Percentiles rank a stretch among this genome's conserved stretches.
Evolutionary conservation across 345 rosid species (phyloP).

Genomic region (Lumnitzera racemosa): DNA sequence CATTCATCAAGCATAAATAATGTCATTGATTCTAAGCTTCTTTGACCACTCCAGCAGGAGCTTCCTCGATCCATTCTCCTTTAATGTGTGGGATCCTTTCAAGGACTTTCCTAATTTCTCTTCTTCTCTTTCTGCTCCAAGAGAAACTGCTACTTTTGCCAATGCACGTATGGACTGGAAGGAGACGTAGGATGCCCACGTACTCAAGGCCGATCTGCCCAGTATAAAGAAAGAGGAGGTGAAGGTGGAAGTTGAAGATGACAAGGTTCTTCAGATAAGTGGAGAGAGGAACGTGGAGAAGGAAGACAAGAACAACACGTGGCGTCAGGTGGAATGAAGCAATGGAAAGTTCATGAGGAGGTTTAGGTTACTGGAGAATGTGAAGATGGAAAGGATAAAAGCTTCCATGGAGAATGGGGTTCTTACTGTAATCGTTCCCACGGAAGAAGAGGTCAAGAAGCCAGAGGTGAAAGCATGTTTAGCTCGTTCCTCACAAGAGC

Average conservation of each 20-base stretch:
- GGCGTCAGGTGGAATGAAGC: slow-evolving; percentile 18
- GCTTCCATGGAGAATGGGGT: slow-evolving; percentile 17
- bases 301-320: slow-evolving; percentile 17
- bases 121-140: slow-evolving; percentile 1
- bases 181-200: slow-evolving; percentile 3
- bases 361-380: slow-evolving; percentile 8
- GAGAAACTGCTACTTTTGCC: slow-evolving; percentile 5
- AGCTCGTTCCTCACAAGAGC: no score
- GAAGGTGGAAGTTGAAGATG: slow-evolving; percentile 6
- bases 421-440: slow-evolving; percentile 7
- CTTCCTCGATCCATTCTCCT: not conserved
- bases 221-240: slow-evolving; percentile 12
- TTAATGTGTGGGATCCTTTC: slow-evolving; percentile 4
- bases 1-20: not conserved
- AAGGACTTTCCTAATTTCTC: slow-evolving; percentile 3
- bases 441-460: not conserved
- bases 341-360: slow-evolving; percentile 11
- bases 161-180: slow-evolving; percentile 6
- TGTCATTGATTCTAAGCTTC: slow-evolving; percentile 10
- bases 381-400: slow-evolving; percentile 3
- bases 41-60: not conserved
- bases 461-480: not conserved
- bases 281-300: slow-evolving; percentile 12
- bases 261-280: slow-evolving; percentile 7
- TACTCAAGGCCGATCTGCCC: slow-evolving; percentile 8